phyloP scores from a whole-genome alignment of 257 asterid species.

The Capsicum pubescens region DNA sequence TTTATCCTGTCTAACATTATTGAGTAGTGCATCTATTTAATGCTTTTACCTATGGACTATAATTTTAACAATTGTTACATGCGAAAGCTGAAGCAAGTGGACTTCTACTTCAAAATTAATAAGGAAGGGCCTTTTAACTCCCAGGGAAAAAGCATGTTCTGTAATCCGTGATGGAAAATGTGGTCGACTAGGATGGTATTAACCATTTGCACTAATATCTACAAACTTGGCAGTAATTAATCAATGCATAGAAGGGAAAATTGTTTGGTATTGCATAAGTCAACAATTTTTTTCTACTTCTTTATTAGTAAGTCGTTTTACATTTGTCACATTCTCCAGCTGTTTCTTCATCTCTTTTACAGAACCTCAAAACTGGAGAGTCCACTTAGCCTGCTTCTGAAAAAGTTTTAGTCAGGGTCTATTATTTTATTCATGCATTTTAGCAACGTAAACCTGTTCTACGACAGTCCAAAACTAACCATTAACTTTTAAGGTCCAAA shows the following conservation, averaged over 20 bases:
- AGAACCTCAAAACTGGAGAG: background rate
- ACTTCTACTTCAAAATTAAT: background rate
- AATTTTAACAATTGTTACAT: background rate
- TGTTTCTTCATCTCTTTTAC: slow-evolving; percentile 1
- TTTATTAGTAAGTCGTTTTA: background rate
- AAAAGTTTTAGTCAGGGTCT: background rate
- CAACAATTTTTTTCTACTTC: background rate
- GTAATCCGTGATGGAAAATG: background rate
- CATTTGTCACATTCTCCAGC: background rate
- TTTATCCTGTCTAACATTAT: background rate
- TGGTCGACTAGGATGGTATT: background rate
- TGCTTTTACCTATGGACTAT: slow-evolving; percentile 3
- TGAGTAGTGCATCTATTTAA: background rate
- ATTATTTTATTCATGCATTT: slow-evolving; percentile 5
- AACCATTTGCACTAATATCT: background rate
- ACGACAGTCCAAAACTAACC: background rate
- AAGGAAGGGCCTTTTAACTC: background rate
- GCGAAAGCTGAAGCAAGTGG: background rate
- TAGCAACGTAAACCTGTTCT: background rate
- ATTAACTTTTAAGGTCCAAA: background rate
- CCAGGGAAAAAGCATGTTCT: slow-evolving; percentile 14
- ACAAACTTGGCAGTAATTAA: slow-evolving; percentile 8
- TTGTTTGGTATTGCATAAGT: background rate
- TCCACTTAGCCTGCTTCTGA: background rate
- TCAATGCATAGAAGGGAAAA: background rate